phyloP scores from a whole-genome alignment of 2,329 filamentous ascomycete species.

The Orbilia blumenaviensis region DNA sequence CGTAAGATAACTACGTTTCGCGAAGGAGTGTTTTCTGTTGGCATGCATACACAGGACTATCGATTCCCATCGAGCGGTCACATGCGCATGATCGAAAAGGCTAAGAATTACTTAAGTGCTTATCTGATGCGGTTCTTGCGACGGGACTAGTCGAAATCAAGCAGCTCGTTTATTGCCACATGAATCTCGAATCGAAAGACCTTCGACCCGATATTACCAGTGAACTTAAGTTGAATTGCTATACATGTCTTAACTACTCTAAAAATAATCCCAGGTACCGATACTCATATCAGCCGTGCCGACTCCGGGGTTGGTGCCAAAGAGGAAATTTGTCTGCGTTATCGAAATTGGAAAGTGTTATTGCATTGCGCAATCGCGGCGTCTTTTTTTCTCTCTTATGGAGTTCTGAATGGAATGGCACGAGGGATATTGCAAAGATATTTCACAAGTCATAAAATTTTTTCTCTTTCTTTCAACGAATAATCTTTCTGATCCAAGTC shows the following conservation, averaged over 20 bases:
- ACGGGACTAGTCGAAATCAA: constrained; percentile 35
- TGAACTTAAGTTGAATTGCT: constrained; percentile 16
- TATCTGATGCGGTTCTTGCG: constrained; percentile 5
- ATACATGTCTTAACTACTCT: constrained; percentile 19
- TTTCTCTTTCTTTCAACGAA: not conserved
- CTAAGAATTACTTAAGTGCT: not conserved
- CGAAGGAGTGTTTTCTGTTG: constrained; percentile 17
- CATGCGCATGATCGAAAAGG: constrained; percentile 15
- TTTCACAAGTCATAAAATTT: not conserved
- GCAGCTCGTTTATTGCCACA: constrained; percentile 39
- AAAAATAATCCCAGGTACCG: constrained; percentile 36
- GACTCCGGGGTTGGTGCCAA: constrained; percentile 26
- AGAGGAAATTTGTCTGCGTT: constrained; percentile 6
- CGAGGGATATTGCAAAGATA: constrained; percentile 6
- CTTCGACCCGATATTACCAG: constrained; percentile 37
- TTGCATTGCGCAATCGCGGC: constrained; percentile 29
- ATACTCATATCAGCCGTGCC: constrained; percentile 43
- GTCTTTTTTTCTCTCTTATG: not conserved
- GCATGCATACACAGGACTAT: not conserved
- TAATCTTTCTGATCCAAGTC: constrained; percentile 5
- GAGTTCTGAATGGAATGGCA: not conserved
- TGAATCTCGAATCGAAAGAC: constrained; percentile 22
- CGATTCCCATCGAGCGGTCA: constrained; percentile 3
- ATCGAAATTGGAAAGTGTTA: constrained; percentile 30
- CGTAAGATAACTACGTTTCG: not conserved